phyloP scores from a whole-genome alignment of 768 basidiomycete species.

The Pleurotus citrinopileatus region DNA sequence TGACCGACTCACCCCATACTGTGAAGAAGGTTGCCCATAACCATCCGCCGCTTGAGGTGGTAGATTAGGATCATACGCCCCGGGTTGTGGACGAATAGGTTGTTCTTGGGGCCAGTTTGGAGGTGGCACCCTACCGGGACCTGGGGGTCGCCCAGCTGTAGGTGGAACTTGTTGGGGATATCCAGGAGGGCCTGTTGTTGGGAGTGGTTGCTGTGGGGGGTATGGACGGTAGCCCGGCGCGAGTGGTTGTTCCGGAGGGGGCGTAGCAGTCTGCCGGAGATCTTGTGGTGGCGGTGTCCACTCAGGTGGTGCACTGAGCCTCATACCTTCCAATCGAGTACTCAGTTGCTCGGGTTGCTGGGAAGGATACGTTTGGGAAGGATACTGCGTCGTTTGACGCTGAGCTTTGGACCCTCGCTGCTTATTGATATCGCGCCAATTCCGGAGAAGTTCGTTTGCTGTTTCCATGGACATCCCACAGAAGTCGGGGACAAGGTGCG shows the following conservation, averaged over 20 bases:
- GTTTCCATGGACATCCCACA: slow-evolving; percentile 99
- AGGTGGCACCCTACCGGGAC: slow-evolving; percentile 40
- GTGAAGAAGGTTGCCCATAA: not conserved
- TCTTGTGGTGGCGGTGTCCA: slow-evolving; percentile 29
- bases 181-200: slow-evolving; percentile 38
- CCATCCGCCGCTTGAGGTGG: slow-evolving; percentile 4
- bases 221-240: slow-evolving; percentile 4
- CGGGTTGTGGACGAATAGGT: slow-evolving; percentile 25
- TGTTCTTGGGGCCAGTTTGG: slow-evolving; percentile 44
- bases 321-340: slow-evolving; percentile 42
- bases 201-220: slow-evolving; percentile 36
- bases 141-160: slow-evolving; percentile 34
- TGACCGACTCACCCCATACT: slow-evolving; percentile 3
- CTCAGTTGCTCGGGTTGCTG: slow-evolving; percentile 25
- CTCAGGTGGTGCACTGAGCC: slow-evolving; percentile 38
- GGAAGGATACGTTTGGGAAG: slow-evolving; percentile 28
- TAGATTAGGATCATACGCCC: slow-evolving; percentile 29
- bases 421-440: slow-evolving; percentile 89
- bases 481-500: slow-evolving; percentile 98
- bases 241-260: slow-evolving; percentile 14
- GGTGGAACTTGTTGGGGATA: slow-evolving; percentile 31
- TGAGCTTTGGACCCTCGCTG: slow-evolving; percentile 51
- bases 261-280: slow-evolving; percentile 33
- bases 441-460: slow-evolving; percentile 87
- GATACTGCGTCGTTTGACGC: slow-evolving; percentile 24